These are phyloP conservation scores for Xylaria nigripes DNA, from an alignment of 495 filamentous ascomycete species.

Conservation along the genomic window DNA sequence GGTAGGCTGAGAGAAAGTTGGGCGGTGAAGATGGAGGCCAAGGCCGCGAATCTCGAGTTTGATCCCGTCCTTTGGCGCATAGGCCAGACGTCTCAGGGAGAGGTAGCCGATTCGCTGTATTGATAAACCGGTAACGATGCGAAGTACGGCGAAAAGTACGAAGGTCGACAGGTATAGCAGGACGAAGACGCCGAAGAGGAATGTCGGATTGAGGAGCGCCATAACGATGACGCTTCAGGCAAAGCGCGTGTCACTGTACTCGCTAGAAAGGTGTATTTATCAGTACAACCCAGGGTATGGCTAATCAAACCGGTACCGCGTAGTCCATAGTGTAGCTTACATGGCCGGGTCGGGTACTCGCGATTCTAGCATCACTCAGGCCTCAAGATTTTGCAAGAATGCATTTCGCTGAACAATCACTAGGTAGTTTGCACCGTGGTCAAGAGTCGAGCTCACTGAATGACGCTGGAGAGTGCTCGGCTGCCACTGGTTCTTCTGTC, in stretches of 20 bases:
- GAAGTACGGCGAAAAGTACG: constrained; percentile 84
- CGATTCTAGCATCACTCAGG: constrained; percentile 19
- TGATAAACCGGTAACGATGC: constrained; percentile 86
- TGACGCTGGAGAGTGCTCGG: not conserved
- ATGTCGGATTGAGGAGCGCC: constrained; percentile 58
- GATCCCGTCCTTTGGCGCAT: constrained; percentile 76
- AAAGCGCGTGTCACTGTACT: constrained; percentile 18
- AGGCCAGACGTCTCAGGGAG: constrained; percentile 80
- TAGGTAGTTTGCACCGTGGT: not conserved
- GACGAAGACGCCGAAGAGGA: constrained; percentile 73
- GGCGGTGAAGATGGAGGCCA: constrained; percentile 78
- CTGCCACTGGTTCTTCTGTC: not conserved
- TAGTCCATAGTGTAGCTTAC: constrained; percentile 12
- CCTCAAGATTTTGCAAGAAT: constrained; percentile 1
- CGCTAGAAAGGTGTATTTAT: constrained; percentile 10
- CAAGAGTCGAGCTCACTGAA: not conserved
- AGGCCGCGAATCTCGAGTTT: constrained; percentile 84
- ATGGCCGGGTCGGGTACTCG: constrained; percentile 14
- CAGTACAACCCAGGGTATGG: constrained; percentile 2
- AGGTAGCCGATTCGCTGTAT: constrained; percentile 93
- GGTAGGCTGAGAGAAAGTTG: constrained; percentile 93
- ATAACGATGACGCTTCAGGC: constrained; percentile 24
- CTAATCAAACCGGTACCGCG: not conserved
- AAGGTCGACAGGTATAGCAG: constrained; percentile 87
- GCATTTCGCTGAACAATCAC: constrained; percentile 4